Conservation (phyloP, 495 filamentous ascomycete genomes). For the Pseudevernia furfuracea region DNA sequence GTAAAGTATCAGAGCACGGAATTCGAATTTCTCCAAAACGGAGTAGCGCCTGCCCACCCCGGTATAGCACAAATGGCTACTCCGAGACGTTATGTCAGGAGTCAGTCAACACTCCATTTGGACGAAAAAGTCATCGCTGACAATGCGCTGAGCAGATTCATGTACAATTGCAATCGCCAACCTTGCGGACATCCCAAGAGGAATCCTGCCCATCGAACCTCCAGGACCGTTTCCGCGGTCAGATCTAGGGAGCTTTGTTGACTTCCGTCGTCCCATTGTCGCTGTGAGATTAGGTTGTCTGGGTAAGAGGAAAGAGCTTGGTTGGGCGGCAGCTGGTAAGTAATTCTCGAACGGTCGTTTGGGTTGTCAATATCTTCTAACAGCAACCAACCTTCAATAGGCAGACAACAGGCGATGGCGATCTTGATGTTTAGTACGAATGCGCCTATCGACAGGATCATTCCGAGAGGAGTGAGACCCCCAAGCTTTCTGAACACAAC, state of each 20-base stretch:
- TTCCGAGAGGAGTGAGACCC: constrained; percentile 4
- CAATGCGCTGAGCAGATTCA: not conserved
- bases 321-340: constrained; percentile 5
- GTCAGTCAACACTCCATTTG: not conserved
- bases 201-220: not conserved
- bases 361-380: not conserved
- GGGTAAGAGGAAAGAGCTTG: not conserved
- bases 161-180: constrained; percentile 14
- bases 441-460: constrained; percentile 2
- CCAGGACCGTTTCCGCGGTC: constrained; percentile 5
- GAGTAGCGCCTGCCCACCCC: not conserved
- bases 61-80: not conserved
- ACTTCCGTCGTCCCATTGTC: not conserved
- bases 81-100: constrained; percentile 7
- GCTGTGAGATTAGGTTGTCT: not conserved
- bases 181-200: constrained; percentile 5
- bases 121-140: not conserved
- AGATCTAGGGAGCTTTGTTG: not conserved
- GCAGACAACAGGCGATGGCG: not conserved
- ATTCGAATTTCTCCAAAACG: not conserved
- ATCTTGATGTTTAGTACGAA: constrained; percentile 6
- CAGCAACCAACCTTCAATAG: not conserved
- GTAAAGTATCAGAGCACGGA: not conserved
- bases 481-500: not conserved
- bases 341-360: not conserved